Conservation (phyloP, 202 grass and related monocot species). For the Zizania palustris region DNA sequence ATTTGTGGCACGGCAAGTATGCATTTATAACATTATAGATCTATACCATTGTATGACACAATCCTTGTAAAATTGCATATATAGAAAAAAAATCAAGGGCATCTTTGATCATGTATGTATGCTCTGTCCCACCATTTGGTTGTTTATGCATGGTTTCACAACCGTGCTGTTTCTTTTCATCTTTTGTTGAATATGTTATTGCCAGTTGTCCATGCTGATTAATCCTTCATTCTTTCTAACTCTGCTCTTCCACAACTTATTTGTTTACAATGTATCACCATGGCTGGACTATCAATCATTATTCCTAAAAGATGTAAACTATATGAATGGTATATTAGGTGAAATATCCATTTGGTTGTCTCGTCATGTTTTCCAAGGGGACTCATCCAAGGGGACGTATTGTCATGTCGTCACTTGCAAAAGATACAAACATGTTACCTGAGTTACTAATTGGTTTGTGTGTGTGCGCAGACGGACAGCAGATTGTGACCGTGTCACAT, state of each 20-base stretch:
- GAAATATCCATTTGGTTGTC: slow-evolving; percentile 2
- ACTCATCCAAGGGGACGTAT: not conserved
- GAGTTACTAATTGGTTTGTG: slow-evolving; percentile 19
- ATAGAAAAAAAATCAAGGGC: not conserved
- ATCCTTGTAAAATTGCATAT: not conserved
- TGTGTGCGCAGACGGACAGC: slow-evolving; percentile 79
- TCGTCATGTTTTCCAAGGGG: not conserved
- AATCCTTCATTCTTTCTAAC: slow-evolving; percentile 6
- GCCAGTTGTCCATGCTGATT: not conserved
- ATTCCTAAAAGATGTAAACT: not conserved
- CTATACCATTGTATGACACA: not conserved
- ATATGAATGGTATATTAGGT: not conserved
- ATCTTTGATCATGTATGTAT: not conserved
- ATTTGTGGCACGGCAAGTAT: not conserved
- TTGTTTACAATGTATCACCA: not conserved
- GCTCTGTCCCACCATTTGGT: not conserved
- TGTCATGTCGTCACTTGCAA: not conserved
- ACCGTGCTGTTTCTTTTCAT: not conserved
- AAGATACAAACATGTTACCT: not conserved
- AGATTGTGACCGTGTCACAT: slow-evolving; percentile 88
- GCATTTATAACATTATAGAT: not conserved
- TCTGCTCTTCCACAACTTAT: slow-evolving; percentile 6
- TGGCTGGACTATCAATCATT: not conserved
- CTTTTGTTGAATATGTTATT: slow-evolving; percentile 6
- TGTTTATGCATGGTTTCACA: not conserved